phyloP scores from a whole-genome alignment of 257 asterid species.

The Solanum medicagineum region DNA sequence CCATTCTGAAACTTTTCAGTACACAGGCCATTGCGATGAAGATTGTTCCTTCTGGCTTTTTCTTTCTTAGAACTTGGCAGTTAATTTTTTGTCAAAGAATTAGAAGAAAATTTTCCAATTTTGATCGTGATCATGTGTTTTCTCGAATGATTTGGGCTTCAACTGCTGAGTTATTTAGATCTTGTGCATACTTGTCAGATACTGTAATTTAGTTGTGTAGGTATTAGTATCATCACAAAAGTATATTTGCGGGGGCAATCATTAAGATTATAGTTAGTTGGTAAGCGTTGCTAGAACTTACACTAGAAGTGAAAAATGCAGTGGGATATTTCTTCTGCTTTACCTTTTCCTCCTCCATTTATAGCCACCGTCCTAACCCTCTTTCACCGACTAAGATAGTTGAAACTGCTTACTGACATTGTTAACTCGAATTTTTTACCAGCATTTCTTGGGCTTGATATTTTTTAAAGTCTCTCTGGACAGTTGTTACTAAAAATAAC shows the following conservation, averaged over 20 bases:
- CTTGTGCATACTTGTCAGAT: not conserved
- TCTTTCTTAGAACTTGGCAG: not conserved
- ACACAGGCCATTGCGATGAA: not conserved
- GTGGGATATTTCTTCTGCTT: not conserved
- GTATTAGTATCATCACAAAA: not conserved
- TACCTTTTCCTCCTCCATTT: not conserved
- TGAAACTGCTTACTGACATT: not conserved
- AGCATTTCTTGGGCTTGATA: not conserved
- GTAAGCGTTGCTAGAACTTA: not conserved
- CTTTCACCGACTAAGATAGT: not conserved
- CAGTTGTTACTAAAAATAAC: not conserved
- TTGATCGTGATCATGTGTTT: not conserved
- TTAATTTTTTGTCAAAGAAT: not conserved
- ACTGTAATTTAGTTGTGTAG: not conserved
- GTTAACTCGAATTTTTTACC: not conserved
- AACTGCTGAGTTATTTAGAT: not conserved
- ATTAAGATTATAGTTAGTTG: not conserved
- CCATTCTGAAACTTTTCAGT: not conserved
- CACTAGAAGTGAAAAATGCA: not conserved
- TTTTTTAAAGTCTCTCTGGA: not conserved
- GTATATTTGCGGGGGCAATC: not conserved
- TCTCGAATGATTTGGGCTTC: not conserved
- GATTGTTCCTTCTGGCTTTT: not conserved
- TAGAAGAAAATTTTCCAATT: not conserved
- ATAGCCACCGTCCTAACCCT: not conserved